These are phyloP conservation scores for Solanum chiquidenum DNA, from an alignment of 257 asterid species.

Conservation along the genomic window DNA sequence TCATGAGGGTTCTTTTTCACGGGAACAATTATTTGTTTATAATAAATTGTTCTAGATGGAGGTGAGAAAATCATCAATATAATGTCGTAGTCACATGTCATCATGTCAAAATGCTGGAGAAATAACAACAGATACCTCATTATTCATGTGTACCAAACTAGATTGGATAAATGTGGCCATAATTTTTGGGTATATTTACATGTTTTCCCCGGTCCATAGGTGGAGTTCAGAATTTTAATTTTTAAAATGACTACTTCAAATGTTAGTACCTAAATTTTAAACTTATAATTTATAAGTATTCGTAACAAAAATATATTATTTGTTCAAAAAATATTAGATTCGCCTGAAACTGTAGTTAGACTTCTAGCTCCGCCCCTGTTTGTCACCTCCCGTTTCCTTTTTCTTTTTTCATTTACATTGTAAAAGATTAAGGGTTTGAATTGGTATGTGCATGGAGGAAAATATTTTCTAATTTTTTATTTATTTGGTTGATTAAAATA, in stretches of 20 bases:
- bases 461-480: too few species aligned
- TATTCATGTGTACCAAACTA: background rate
- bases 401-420: background rate
- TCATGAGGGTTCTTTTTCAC: background rate
- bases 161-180: background rate
- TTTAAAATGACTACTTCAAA: background rate
- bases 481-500: background rate
- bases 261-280: too few species aligned
- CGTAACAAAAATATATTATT: too few species aligned
- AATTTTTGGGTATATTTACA: background rate
- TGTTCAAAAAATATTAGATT: too few species aligned
- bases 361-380: fast-evolving
- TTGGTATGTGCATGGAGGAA: background rate
- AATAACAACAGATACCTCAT: background rate
- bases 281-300: too few species aligned
- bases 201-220: background rate
- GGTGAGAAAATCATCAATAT: background rate
- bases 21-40: background rate
- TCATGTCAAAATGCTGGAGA: background rate
- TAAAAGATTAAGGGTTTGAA: background rate
- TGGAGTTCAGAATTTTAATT: too few species aligned
- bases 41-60: background rate
- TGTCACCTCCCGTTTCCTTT: background rate
- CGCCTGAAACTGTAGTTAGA: too few species aligned
- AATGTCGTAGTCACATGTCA: background rate